A percentile compares a stretch with the other conserved stretches of the same genome.
Evolutionary conservation across 2,329 filamentous ascomycete genomes (phyloP).

Genomic region (Pseudopyricularia cyperi): DNA sequence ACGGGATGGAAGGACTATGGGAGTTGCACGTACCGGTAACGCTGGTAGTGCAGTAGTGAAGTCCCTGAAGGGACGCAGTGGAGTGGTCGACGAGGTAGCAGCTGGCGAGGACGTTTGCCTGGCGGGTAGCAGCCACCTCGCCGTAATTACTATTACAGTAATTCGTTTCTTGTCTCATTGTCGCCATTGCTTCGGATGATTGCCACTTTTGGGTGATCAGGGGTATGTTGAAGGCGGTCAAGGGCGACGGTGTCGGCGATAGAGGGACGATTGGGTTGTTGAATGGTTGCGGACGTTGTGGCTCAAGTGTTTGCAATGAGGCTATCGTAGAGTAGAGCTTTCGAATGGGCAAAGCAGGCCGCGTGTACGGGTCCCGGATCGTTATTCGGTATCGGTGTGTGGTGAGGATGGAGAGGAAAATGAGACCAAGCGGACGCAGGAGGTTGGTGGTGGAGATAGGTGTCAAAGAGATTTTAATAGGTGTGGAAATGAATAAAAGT

Average conservation of each 20-base stretch:
- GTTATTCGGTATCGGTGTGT: too few relatives aligned
- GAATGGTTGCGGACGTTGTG: too few relatives aligned
- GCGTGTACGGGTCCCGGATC: too few relatives aligned
- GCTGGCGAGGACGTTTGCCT: conserved; percentile 72
- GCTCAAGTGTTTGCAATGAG: too few relatives aligned
- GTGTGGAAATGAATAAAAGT: too few relatives aligned
- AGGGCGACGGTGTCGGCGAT: background rate
- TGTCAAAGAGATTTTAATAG: too few relatives aligned
- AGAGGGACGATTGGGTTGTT: too few relatives aligned
- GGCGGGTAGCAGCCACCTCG: conserved; percentile 44
- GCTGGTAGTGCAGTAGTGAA: conserved; percentile 93
- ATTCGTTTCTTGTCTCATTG: conserved; percentile 59
- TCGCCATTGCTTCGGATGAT: conserved; percentile 35
- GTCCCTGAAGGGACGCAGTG: conserved; percentile 60
- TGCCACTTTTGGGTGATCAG: conserved; percentile 15
- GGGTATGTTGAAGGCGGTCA: background rate
- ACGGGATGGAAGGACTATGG: conserved; percentile 6
- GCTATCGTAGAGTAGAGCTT: too few relatives aligned
- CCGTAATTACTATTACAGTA: conserved; percentile 70
- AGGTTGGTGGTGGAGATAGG: too few relatives aligned
- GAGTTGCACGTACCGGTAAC: conserved; percentile 49
- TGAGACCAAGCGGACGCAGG: too few relatives aligned
- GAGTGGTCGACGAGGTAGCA: conserved; percentile 71
- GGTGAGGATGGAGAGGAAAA: too few relatives aligned
- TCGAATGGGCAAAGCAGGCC: too few relatives aligned